Conservation (phyloP, 257 asterid genomes). For the Solanum pimpinellifolium region DNA sequence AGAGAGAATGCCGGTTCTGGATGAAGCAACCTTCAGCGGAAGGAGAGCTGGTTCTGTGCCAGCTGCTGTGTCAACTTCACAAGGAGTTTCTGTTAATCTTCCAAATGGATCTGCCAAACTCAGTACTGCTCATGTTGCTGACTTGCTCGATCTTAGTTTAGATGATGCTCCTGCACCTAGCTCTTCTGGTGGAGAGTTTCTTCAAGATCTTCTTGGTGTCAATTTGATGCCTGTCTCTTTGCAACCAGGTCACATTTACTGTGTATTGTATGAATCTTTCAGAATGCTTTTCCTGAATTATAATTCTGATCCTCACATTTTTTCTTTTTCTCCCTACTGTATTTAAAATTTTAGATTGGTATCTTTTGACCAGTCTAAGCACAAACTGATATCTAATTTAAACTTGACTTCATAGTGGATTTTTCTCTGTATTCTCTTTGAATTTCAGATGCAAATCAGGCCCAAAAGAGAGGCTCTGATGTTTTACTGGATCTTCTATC, state of each 20-base stretch:
- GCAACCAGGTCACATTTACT: slow-evolving; percentile 41
- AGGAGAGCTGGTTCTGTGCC: slow-evolving; percentile 80
- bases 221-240: slow-evolving; percentile 44
- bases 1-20: slow-evolving; percentile 97
- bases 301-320: neutral
- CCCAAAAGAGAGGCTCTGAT: slow-evolving; percentile 56
- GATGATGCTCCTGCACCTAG: slow-evolving; percentile 59
- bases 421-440: slow-evolving; percentile 1
- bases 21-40: slow-evolving; percentile 79
- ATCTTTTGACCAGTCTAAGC: neutral
- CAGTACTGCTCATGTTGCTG: slow-evolving; percentile 58
- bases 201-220: slow-evolving; percentile 85
- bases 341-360: neutral
- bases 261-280: neutral
- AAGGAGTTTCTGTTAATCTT: slow-evolving; percentile 52
- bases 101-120: slow-evolving; percentile 79
- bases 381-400: neutral
- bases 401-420: neutral
- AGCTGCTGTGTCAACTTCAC: slow-evolving; percentile 65
- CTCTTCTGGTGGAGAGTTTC: slow-evolving; percentile 82
- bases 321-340: neutral
- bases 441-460: slow-evolving; percentile 46
- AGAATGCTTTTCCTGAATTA: neutral
- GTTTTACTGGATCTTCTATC: slow-evolving; percentile 80
- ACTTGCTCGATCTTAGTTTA: slow-evolving; percentile 72